These are phyloP conservation scores for Xylariaceae sp. DNA, from an alignment of 2,329 filamentous ascomycete genomes.

Conservation along the genomic window DNA sequence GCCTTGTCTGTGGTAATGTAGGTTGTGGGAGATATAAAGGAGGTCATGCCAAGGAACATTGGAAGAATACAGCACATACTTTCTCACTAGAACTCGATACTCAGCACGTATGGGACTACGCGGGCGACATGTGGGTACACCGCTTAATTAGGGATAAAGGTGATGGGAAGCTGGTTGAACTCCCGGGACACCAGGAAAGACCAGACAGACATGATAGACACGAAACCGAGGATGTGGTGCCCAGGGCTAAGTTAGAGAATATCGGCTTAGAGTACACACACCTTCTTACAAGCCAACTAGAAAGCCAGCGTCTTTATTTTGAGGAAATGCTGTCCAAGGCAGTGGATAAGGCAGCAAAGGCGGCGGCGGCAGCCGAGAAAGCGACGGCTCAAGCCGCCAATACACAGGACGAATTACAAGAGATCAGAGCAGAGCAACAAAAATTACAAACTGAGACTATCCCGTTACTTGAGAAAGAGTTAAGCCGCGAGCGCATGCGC, in stretches of 20 bases:
- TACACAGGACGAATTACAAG: slow-evolving; percentile 55
- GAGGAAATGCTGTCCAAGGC: slow-evolving; percentile 90
- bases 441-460: slow-evolving; percentile 62
- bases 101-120: slow-evolving; percentile 98
- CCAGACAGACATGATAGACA: slow-evolving; percentile 36
- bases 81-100: slow-evolving; percentile 93
- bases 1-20: slow-evolving; percentile 88
- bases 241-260: slow-evolving; percentile 70
- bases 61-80: slow-evolving; percentile 85
- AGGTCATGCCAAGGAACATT: slow-evolving; percentile 92
- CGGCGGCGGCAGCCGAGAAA: slow-evolving; percentile 69
- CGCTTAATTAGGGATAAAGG: slow-evolving; percentile 92
- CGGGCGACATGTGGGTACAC: slow-evolving; percentile 94
- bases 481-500: slow-evolving; percentile 70
- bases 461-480: slow-evolving; percentile 72
- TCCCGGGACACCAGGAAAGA: slow-evolving; percentile 62
- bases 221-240: slow-evolving; percentile 70
- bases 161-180: slow-evolving; percentile 88
- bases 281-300: slow-evolving; percentile 88
- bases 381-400: slow-evolving; percentile 58
- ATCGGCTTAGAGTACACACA: slow-evolving; percentile 96
- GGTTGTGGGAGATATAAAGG: slow-evolving; percentile 95
- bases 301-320: slow-evolving; percentile 91
- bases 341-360: slow-evolving; percentile 84
- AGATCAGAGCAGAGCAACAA: slow-evolving; percentile 60